These are phyloP conservation scores for Suillus plorans DNA, from an alignment of 768 basidiomycete genomes.

Conservation along the genomic window DNA sequence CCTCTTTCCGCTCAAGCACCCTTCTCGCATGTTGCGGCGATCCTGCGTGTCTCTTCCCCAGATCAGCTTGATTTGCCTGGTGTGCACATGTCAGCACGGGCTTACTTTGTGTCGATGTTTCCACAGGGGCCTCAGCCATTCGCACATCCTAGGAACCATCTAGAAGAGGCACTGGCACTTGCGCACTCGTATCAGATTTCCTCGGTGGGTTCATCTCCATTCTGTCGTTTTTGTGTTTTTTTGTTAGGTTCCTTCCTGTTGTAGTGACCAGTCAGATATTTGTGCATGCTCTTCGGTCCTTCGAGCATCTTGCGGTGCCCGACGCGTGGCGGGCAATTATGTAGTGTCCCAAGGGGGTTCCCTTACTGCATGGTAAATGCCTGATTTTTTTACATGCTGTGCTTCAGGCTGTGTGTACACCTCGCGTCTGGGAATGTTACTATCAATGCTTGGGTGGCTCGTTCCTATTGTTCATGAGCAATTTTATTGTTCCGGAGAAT, in stretches of 20 bases:
- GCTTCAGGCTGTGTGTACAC: neutral
- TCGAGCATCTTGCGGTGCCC: too few relatives aligned
- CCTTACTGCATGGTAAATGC: neutral
- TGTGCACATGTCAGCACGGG: conserved; percentile 46
- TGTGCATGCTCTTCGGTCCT: neutral
- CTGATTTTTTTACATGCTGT: neutral
- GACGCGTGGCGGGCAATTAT: too few relatives aligned
- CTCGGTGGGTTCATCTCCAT: conserved; percentile 41
- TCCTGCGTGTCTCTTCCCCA: conserved; percentile 59
- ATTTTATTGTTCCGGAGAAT: neutral
- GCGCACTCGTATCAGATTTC: conserved; percentile 46
- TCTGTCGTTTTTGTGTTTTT: neutral
- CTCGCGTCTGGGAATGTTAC: too few relatives aligned
- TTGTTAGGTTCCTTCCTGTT: neutral
- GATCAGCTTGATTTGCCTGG: conserved; percentile 55
- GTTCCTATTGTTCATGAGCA: neutral
- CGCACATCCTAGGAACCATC: conserved; percentile 37
- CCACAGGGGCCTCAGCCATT: conserved; percentile 48
- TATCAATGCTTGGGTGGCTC: neutral
- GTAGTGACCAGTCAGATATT: neutral
- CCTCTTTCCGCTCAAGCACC: conserved; percentile 44
- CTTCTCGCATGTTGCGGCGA: conserved; percentile 48
- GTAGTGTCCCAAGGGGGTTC: neutral
- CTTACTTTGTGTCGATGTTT: conserved; percentile 46
- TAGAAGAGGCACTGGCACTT: conserved; percentile 54